These are phyloP conservation scores for Starmerella gropengiesseri DNA, from an alignment of 805 yeast species.

Conservation along the genomic window DNA sequence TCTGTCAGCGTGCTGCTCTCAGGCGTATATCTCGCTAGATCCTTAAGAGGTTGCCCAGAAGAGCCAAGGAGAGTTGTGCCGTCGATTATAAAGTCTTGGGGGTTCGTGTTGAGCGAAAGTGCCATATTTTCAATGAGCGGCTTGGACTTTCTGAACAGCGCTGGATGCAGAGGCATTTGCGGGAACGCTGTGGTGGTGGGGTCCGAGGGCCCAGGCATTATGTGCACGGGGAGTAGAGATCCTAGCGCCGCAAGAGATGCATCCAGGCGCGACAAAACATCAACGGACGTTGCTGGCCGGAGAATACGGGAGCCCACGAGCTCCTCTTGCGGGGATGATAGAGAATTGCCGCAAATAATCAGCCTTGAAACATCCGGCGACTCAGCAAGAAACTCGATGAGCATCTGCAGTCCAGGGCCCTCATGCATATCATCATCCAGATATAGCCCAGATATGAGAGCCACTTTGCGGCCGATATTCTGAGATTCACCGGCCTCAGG, in stretches of 20 bases:
- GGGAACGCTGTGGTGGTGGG: slow-evolving; percentile 80
- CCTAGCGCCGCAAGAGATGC: slow-evolving; percentile 45
- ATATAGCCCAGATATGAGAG: slow-evolving; percentile 67
- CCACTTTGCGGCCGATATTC: slow-evolving; percentile 34
- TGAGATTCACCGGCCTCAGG: slow-evolving; percentile 9
- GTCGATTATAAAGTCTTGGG: slow-evolving; percentile 43
- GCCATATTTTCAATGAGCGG: slow-evolving; percentile 33
- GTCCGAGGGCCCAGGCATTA: slow-evolving; percentile 79
- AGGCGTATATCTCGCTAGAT: slow-evolving; percentile 53
- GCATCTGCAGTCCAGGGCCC: slow-evolving; percentile 33
- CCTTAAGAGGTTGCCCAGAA: slow-evolving; percentile 76
- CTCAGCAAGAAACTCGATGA: slow-evolving; percentile 64
- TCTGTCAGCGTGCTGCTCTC: slow-evolving; percentile 24
- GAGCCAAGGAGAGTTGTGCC: slow-evolving; percentile 55
- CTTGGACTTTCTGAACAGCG: slow-evolving; percentile 46
- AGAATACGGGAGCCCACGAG: slow-evolving; percentile 22
- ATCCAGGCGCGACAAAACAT: slow-evolving; percentile 36
- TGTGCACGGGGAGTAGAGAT: slow-evolving; percentile 51
- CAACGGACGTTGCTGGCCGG: slow-evolving; percentile 17
- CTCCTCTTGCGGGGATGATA: slow-evolving; percentile 28
- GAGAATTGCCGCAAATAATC: slow-evolving; percentile 65
- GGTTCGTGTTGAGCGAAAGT: slow-evolving; percentile 52
- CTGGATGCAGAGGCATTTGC: slow-evolving; percentile 78
- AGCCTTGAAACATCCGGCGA: slow-evolving; percentile 39
- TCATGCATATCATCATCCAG: slow-evolving; percentile 38